A percentile compares a stretch with the other conserved stretches of the same genome.
These are phyloP conservation scores for Decorospora gaudefroyi DNA, from an alignment of 2,329 filamentous ascomycete species.

Conservation along the genomic window DNA sequence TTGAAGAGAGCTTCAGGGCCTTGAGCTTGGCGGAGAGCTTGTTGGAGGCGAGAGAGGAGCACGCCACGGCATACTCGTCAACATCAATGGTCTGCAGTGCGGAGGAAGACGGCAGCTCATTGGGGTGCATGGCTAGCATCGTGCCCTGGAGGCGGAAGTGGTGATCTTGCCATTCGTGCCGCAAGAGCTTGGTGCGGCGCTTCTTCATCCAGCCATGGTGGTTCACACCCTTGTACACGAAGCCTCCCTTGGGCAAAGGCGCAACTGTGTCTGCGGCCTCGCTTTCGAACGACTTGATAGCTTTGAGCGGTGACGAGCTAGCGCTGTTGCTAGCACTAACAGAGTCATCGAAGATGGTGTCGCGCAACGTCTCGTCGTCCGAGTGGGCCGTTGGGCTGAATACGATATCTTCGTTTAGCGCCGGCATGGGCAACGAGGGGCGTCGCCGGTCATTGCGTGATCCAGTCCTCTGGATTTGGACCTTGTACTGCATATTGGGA, in stretches of 20 bases:
- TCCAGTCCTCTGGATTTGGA: constrained; percentile 54
- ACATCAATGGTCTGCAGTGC: constrained; percentile 82
- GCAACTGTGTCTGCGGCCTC: constrained; percentile 31
- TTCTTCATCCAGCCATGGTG: constrained; percentile 93
- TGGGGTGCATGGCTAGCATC: constrained; percentile 68
- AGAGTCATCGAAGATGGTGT: constrained; percentile 40
- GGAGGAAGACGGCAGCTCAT: constrained; percentile 59
- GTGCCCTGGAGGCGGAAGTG: constrained; percentile 79
- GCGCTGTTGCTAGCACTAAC: constrained; percentile 26
- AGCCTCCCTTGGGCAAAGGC: constrained; percentile 45
- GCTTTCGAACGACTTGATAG: constrained; percentile 26
- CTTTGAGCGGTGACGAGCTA: constrained; percentile 41
- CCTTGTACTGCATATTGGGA: constrained; percentile 82
- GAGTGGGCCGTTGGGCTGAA: constrained; percentile 47
- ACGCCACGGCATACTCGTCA: constrained; percentile 85
- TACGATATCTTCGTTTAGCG: constrained; percentile 67
- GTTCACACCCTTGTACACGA: constrained; percentile 57
- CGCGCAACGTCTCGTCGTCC: constrained; percentile 43
- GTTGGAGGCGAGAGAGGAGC: constrained; percentile 74
- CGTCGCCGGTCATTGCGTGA: constrained; percentile 58
- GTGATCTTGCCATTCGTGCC: constrained; percentile 91
- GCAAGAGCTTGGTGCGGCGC: constrained; percentile 83
- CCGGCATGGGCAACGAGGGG: constrained; percentile 71
- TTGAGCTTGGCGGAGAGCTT: constrained; percentile 90
- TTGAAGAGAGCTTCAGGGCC: constrained; percentile 64